These are phyloP conservation scores for Mucor indicus DNA, from an alignment of 371 early-diverging fungal genomes.

Conservation along the genomic window DNA sequence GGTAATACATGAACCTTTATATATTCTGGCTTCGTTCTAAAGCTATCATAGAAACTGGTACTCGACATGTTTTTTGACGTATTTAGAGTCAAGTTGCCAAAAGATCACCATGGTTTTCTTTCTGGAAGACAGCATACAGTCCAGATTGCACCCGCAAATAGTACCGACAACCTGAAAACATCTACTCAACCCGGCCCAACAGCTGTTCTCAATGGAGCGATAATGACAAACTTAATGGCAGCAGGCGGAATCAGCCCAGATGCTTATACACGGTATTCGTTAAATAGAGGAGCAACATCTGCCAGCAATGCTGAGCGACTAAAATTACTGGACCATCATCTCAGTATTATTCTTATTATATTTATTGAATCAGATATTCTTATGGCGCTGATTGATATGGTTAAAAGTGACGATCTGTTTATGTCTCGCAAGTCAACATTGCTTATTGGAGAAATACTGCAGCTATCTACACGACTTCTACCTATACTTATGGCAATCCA, in stretches of 20 bases:
- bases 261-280: conserved; percentile 16
- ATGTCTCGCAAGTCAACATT: conserved; percentile 64
- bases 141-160: conserved; percentile 30
- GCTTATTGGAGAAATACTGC: conserved; percentile 74
- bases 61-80: conserved; percentile 79
- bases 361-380: conserved; percentile 81
- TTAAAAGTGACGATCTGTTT: conserved; percentile 49
- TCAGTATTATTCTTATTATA: conserved; percentile 67
- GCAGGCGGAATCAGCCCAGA: conserved; percentile 26
- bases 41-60: conserved; percentile 67
- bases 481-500: conserved; percentile 58
- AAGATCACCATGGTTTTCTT: conserved; percentile 59
- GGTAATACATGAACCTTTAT: conserved; percentile 34
- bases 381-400: conserved; percentile 59
- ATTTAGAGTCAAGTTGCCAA: conserved; percentile 68
- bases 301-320: conserved; percentile 44
- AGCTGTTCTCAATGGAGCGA: conserved; percentile 14
- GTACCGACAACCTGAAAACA: conserved; percentile 9
- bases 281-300: conserved; percentile 16
- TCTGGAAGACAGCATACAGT: conserved; percentile 46
- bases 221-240: conserved; percentile 24
- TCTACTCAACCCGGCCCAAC: conserved; percentile 13
- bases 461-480: conserved; percentile 67
- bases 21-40: no score
- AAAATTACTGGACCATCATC: conserved; percentile 70